Conservation (phyloP, 108 stramenopile species). For the Nitzschia sp. region DNA sequence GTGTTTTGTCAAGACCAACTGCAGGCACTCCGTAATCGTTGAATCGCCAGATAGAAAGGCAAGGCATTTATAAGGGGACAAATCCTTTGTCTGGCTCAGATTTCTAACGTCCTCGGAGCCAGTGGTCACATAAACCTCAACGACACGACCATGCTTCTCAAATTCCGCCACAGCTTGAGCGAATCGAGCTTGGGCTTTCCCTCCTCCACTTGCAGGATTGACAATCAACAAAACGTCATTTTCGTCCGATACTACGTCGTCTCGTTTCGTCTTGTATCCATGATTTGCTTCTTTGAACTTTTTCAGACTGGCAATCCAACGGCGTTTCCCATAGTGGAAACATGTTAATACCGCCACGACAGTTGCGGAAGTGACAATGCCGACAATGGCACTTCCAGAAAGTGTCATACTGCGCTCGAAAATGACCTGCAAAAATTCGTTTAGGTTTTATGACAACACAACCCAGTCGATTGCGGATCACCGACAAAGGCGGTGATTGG, state of each 20-base stretch:
- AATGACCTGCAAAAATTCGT: too few species aligned
- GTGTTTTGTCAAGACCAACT: not conserved
- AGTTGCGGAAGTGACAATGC: too few species aligned
- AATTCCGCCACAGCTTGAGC: not conserved
- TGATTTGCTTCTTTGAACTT: not conserved
- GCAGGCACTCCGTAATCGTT: not conserved
- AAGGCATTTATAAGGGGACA: not conserved
- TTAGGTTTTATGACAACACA: too few species aligned
- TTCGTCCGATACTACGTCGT: not conserved
- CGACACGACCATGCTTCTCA: not conserved
- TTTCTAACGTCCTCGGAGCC: not conserved
- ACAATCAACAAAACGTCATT: not conserved
- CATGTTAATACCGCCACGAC: not conserved
- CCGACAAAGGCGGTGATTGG: too few species aligned
- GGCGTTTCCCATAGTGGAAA: not conserved
- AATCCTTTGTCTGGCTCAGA: not conserved
- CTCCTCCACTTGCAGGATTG: not conserved
- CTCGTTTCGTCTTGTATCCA: not conserved
- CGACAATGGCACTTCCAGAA: too few species aligned
- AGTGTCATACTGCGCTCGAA: too few species aligned
- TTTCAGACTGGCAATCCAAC: not conserved
- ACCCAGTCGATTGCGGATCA: too few species aligned
- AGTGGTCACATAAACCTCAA: not conserved
- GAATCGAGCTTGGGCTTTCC: not conserved
- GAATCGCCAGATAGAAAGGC: not conserved